These are phyloP conservation scores for Phytopythium montanum DNA, from an alignment of 352 stramenopile genomes.

Conservation along the genomic window DNA sequence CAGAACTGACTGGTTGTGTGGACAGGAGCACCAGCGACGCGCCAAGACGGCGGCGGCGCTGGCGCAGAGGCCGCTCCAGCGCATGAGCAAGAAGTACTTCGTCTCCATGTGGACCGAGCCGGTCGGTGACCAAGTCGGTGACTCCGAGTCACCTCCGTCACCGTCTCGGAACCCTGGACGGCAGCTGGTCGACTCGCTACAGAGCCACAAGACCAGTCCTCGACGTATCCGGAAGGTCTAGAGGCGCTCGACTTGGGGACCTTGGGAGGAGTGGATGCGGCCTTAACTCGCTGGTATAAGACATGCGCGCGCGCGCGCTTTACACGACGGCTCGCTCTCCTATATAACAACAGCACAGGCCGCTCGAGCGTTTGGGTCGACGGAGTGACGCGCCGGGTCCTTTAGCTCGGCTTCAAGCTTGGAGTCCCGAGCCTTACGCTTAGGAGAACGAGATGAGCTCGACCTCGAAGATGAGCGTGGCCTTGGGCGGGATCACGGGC, in stretches of 20 bases:
- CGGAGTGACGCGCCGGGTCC: neutral
- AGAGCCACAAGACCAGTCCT: conserved; percentile 8
- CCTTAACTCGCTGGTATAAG: conserved; percentile 6
- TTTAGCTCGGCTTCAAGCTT: neutral
- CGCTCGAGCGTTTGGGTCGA: neutral
- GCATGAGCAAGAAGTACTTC: conserved; percentile 48
- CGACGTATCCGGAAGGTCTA: neutral
- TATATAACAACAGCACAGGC: neutral
- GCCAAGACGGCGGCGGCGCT: conserved; percentile 36
- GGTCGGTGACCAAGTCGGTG: neutral
- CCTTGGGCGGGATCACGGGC: conserved; percentile 89
- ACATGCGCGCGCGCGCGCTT: neutral
- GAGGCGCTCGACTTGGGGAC: neutral
- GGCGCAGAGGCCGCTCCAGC: conserved; percentile 27
- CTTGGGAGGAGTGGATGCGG: neutral
- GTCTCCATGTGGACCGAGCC: conserved; percentile 55
- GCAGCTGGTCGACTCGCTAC: conserved; percentile 15
- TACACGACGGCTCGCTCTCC: neutral
- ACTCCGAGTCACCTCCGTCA: neutral
- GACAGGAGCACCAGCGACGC: conserved; percentile 40
- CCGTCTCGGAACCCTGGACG: conserved; percentile 13
- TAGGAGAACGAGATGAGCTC: conserved; percentile 85
- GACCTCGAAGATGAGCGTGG: conserved; percentile 93
- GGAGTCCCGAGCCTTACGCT: neutral
- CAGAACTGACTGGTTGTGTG: neutral